A percentile compares a stretch with the other conserved stretches of the same genome.
Evolutionary conservation across 2,329 filamentous ascomycete species (phyloP).

Genomic region (Thermoascus crustaceus): DNA sequence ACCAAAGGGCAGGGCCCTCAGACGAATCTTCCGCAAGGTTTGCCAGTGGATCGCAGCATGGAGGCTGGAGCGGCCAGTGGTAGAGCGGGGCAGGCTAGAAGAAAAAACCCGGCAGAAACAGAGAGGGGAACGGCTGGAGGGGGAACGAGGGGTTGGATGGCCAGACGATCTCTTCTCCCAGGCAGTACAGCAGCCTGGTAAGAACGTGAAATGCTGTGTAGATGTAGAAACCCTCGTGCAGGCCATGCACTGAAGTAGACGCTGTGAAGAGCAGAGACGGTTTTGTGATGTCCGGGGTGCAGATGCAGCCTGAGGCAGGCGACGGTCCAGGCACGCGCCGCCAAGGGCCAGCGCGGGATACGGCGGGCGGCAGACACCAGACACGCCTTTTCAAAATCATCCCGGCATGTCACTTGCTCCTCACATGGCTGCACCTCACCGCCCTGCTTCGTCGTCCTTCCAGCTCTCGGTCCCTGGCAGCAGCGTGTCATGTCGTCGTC

Average conservation of each 20-base stretch:
- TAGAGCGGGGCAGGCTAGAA: constrained; percentile 2
- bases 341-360: not conserved
- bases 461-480: constrained; percentile 14
- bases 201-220: too few relatives aligned
- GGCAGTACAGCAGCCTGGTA: too few relatives aligned
- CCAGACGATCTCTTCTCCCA: too few relatives aligned
- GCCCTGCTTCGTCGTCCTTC: constrained; percentile 18
- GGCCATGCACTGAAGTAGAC: not conserved
- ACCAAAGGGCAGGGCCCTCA: not conserved
- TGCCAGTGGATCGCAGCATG: not conserved
- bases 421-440: constrained; percentile 15
- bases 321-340: not conserved
- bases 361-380: constrained; percentile 1
- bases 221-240: too few relatives aligned
- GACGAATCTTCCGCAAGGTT: not conserved
- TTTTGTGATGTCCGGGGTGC: not conserved
- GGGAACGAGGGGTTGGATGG: too few relatives aligned
- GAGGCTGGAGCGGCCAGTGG: not conserved
- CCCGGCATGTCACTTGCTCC: constrained; percentile 8
- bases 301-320: not conserved
- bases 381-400: not conserved
- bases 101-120: constrained; percentile 2
- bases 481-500: constrained; percentile 38
- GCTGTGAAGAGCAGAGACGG: not conserved
- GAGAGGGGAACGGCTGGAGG: constrained; percentile 1